These are phyloP conservation scores for Pseudocercospora fuligena DNA, from an alignment of 2,329 filamentous ascomycete genomes.

Conservation along the genomic window DNA sequence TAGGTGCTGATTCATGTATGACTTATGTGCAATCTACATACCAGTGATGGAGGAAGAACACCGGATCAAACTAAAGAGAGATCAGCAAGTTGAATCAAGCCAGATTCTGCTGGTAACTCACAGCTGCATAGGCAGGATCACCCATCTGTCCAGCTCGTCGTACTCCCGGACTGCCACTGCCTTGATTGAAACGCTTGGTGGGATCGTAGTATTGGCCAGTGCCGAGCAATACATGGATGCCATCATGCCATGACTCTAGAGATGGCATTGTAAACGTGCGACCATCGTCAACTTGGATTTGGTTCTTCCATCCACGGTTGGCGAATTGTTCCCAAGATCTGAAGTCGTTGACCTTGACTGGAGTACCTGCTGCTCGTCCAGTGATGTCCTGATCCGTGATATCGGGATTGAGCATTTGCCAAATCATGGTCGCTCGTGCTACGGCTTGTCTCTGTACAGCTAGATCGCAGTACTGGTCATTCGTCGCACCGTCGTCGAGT, in stretches of 20 bases:
- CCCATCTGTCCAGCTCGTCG: not conserved
- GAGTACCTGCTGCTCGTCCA: not conserved
- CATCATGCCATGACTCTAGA: not conserved
- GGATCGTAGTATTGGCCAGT: slow-evolving; percentile 3
- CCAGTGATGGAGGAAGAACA: not conserved
- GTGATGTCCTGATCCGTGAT: not conserved
- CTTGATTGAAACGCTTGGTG: not conserved
- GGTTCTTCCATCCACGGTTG: not conserved
- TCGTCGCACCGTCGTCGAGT: not conserved
- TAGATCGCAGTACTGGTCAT: not conserved
- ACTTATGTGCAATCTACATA: not conserved
- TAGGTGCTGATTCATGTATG: not conserved
- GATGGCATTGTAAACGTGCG: not conserved
- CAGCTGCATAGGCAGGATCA: not conserved
- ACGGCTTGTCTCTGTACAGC: slow-evolving; percentile 1
- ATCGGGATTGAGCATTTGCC: slow-evolving; percentile 1
- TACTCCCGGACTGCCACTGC: not conserved
- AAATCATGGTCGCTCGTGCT: not conserved
- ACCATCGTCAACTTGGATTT: not conserved
- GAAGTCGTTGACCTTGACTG: not conserved
- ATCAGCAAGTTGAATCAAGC: not conserved
- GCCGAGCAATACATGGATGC: not conserved
- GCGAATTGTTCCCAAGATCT: slow-evolving; percentile 1
- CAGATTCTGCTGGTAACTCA: not conserved
- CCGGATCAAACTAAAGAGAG: not conserved